Conservation (phyloP, 495 filamentous ascomycete species). For the Penicillium cataractarum region DNA sequence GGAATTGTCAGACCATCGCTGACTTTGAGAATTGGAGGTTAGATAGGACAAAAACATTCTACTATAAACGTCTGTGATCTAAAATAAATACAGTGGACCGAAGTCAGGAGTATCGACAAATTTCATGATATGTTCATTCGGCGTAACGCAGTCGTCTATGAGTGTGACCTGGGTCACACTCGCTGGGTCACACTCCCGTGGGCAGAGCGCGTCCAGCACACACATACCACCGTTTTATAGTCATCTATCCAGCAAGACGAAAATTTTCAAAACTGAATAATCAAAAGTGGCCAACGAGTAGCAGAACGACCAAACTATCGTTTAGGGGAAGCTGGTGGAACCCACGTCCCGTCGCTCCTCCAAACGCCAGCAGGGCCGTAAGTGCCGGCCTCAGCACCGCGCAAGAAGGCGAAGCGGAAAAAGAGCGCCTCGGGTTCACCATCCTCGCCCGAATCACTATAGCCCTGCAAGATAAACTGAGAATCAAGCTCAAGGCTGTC, state of each 20-base stretch:
- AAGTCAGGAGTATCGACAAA: background rate
- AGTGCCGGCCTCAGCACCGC: conserved; percentile 66
- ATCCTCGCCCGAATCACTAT: conserved; percentile 43
- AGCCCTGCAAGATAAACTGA: conserved; percentile 34
- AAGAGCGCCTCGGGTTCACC: conserved; percentile 62
- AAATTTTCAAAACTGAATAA: background rate
- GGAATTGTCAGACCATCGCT: conserved; percentile 1
- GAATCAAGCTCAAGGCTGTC: conserved; percentile 13
- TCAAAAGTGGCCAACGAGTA: background rate
- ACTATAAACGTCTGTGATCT: background rate
- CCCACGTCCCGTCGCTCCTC: conserved; percentile 71
- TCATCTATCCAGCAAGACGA: conserved; percentile 20
- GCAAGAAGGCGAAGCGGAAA: conserved; percentile 83
- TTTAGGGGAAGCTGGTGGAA: conserved; percentile 40
- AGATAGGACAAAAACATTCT: background rate
- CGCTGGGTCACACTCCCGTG: conserved; percentile 2
- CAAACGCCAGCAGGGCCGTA: conserved; percentile 85
- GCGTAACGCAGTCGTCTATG: conserved; percentile 15
- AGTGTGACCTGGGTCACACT: conserved; percentile 8
- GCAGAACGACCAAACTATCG: conserved; percentile 21
- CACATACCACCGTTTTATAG: conserved; percentile 16
- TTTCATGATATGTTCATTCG: conserved; percentile 21
- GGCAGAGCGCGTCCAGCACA: conserved; percentile 29
- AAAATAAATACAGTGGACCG: background rate
- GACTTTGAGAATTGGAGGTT: background rate